Evolutionary conservation across 495 filamentous ascomycete species (phyloP).

Genomic region (Hyaloscypha finlandica): DNA sequence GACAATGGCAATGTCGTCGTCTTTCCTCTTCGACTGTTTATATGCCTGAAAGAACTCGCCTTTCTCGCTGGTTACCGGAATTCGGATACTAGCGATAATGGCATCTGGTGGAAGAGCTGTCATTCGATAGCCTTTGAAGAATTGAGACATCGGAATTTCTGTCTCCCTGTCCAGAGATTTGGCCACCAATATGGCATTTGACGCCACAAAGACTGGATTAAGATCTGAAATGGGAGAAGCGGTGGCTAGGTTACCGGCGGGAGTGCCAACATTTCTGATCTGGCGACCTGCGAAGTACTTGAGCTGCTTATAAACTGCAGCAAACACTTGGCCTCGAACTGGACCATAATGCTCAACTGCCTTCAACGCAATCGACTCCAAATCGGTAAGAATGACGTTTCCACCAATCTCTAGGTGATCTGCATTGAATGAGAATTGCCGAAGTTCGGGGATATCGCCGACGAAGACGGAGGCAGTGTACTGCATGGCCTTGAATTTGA

Average conservation of each 20-base stretch:
- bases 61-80: slow-evolving; percentile 70
- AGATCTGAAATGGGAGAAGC: slow-evolving; percentile 96
- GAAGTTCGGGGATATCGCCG: slow-evolving; percentile 87
- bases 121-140: slow-evolving; percentile 88
- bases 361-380: slow-evolving; percentile 71
- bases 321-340: slow-evolving; percentile 69
- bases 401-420: slow-evolving; percentile 86
- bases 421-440: slow-evolving; percentile 75
- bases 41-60: slow-evolving; percentile 73
- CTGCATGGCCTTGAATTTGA: slow-evolving; percentile 95
- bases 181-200: slow-evolving; percentile 77
- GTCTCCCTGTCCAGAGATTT: slow-evolving; percentile 69
- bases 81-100: slow-evolving; percentile 82
- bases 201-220: slow-evolving; percentile 91
- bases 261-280: slow-evolving; percentile 95
- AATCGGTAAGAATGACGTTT: slow-evolving; percentile 86
- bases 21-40: slow-evolving; percentile 94
- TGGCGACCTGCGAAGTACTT: slow-evolving; percentile 94
- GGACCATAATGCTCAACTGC: slow-evolving; percentile 81
- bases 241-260: slow-evolving; percentile 92
- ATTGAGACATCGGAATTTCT: slow-evolving; percentile 86
- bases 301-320: slow-evolving; percentile 74
- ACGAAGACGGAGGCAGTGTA: slow-evolving; percentile 90
- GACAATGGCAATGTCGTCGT: slow-evolving; percentile 97
- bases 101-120: slow-evolving; percentile 82